Percentiles rank a stretch among this genome's conserved stretches.
Conservation (phyloP, 2,329 filamentous ascomycete genomes). For the Pseudogymnoascus destructans region DNA sequence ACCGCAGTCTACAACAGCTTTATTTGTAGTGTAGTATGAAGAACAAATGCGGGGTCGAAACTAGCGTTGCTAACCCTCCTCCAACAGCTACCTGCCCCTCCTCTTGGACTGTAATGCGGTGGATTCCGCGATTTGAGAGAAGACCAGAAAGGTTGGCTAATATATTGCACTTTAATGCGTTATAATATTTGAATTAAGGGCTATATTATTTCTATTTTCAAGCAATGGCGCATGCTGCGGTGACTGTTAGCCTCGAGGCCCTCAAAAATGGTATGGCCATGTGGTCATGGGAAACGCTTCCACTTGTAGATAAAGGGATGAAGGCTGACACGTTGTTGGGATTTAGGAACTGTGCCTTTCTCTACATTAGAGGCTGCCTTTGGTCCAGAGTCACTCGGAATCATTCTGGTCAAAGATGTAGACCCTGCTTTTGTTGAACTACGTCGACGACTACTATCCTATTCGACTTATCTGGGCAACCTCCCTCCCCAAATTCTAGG, state of each 20-base stretch:
- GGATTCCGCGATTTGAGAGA: not conserved
- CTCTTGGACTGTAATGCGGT: not conserved
- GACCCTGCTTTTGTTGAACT: slow-evolving; percentile 59
- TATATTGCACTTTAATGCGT: not conserved
- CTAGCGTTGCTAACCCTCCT: not conserved
- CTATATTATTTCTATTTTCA: not conserved
- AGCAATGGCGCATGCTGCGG: slow-evolving; percentile 16
- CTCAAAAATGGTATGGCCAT: slow-evolving; percentile 38
- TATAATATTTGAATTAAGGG: not conserved
- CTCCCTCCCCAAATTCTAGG: slow-evolving; percentile 59
- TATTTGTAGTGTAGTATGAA: not conserved
- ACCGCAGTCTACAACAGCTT: not conserved
- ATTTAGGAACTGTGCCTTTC: slow-evolving; percentile 51
- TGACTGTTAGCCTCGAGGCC: slow-evolving; percentile 47
- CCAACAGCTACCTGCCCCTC: slow-evolving; percentile 2
- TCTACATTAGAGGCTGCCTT: slow-evolving; percentile 66
- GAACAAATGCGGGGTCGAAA: not conserved
- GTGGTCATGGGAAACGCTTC: not conserved
- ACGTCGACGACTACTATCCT: slow-evolving; percentile 63
- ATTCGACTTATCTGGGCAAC: slow-evolving; percentile 79
- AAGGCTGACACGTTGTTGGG: not conserved
- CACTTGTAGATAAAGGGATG: not conserved
- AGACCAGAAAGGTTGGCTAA: not conserved
- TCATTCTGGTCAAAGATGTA: slow-evolving; percentile 83
- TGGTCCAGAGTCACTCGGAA: slow-evolving; percentile 78